phyloP scores from a whole-genome alignment of 2,329 filamentous ascomycete genomes.

The Scolecobasidium constrictum region DNA sequence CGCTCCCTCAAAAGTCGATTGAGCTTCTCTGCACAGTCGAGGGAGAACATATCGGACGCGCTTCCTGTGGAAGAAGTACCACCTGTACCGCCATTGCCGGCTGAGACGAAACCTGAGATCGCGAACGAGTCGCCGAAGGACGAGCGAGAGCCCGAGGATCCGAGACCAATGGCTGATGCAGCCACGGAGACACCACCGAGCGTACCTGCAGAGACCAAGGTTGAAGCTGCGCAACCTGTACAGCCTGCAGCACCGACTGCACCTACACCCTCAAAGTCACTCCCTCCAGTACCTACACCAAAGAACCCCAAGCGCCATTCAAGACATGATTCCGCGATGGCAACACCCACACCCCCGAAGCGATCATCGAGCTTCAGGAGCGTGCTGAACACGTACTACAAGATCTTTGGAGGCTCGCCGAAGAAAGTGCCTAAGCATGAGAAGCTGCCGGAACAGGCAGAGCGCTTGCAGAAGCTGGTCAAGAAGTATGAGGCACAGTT shows the following conservation, averaged over 20 bases:
- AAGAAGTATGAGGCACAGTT: constrained; percentile 9
- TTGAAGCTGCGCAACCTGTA: too few species aligned
- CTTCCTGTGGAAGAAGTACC: too few species aligned
- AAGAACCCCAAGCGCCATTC: constrained; percentile 1
- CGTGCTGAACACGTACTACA: constrained; percentile 9
- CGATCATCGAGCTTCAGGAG: constrained; percentile 4
- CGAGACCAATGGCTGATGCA: too few species aligned
- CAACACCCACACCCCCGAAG: constrained; percentile 1
- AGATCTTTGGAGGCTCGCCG: constrained; percentile 8
- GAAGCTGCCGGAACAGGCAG: constrained; percentile 1
- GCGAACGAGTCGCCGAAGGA: background rate
- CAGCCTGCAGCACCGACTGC: too few species aligned
- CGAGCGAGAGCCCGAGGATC: too few species aligned
- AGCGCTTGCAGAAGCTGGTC: constrained; percentile 2
- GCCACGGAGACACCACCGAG: background rate
- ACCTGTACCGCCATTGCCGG: too few species aligned
- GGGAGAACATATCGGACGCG: too few species aligned
- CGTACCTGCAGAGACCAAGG: background rate
- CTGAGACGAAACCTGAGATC: background rate
- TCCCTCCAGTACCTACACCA: background rate
- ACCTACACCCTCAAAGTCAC: too few species aligned
- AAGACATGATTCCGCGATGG: background rate
- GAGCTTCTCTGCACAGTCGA: background rate
- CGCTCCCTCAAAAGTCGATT: background rate
- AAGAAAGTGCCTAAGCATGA: constrained; percentile 1